Conservation (phyloP, 2,329 filamentous ascomycete species). For the Scopulariopsis brevicaulis region DNA sequence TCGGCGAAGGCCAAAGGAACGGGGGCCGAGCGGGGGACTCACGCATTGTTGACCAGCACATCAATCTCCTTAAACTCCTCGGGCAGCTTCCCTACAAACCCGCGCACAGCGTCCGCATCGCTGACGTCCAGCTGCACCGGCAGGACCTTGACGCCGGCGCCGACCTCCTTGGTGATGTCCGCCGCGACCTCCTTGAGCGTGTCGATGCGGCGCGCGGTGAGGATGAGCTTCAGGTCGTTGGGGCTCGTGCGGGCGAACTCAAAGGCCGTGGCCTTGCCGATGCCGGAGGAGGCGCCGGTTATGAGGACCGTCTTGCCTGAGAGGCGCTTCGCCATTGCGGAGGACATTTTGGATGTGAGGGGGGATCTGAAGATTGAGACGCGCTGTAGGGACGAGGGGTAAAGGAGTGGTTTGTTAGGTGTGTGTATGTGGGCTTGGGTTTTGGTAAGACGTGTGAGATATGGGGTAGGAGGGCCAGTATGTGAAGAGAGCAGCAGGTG, state of each 20-base stretch:
- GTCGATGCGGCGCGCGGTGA: constrained; percentile 82
- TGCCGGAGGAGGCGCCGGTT: constrained; percentile 88
- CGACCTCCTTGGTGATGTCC: constrained; percentile 67
- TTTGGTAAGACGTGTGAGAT: neutral
- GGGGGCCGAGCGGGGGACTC: too few species aligned
- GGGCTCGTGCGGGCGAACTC: constrained; percentile 87
- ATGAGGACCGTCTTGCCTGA: constrained; percentile 86
- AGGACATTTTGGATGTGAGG: constrained; percentile 27
- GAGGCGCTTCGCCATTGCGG: constrained; percentile 71
- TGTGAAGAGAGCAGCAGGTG: neutral
- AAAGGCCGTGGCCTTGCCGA: constrained; percentile 71
- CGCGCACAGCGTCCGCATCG: constrained; percentile 60
- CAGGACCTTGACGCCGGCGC: constrained; percentile 68
- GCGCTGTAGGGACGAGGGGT: too few species aligned
- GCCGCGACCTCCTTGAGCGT: constrained; percentile 62
- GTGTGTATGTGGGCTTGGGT: too few species aligned
- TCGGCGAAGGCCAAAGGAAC: too few species aligned
- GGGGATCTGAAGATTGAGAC: too few species aligned
- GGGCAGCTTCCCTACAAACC: constrained; percentile 63
- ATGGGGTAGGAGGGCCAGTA: neutral
- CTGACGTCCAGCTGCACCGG: constrained; percentile 82
- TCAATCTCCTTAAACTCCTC: constrained; percentile 77
- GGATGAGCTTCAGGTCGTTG: constrained; percentile 66
- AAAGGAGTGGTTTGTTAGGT: too few species aligned
- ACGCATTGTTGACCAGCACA: constrained; percentile 94